Percentiles rank a stretch among this genome's conserved stretches.
These are phyloP conservation scores for Pseudoturritis turrita DNA, from an alignment of 345 rosid genomes.

Conservation along the genomic window DNA sequence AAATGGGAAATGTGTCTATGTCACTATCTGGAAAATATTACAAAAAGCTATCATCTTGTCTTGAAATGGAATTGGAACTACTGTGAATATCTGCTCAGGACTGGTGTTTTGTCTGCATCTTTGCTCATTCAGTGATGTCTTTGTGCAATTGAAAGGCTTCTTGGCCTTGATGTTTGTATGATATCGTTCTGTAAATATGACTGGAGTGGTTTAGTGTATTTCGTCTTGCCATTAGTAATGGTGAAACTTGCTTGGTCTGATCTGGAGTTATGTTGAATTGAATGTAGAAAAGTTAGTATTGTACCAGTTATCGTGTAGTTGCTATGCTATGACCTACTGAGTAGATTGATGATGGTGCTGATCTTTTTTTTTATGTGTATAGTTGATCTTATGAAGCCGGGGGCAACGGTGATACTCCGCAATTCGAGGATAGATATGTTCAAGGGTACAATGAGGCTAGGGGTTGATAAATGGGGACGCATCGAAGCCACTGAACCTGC, in stretches of 20 bases:
- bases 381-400: slow-evolving; percentile 75
- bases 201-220: not conserved
- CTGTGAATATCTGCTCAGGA: not conserved
- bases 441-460: slow-evolving; percentile 96
- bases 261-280: not conserved
- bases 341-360: not conserved
- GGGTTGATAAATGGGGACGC: slow-evolving; percentile 97
- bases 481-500: slow-evolving; percentile 78
- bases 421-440: slow-evolving; percentile 98
- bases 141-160: not conserved
- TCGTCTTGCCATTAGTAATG: not conserved
- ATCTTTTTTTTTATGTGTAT: not conserved
- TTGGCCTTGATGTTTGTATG: not conserved
- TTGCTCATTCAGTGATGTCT: not conserved
- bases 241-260: not conserved
- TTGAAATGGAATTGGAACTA: not conserved
- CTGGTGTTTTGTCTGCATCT: not conserved
- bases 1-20: not conserved
- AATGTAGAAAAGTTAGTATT: not conserved
- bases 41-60: not conserved
- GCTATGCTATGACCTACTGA: not conserved
- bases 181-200: not conserved
- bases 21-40: not conserved
- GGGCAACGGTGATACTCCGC: slow-evolving; percentile 65
- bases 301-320: not conserved